A percentile compares a stretch with the other conserved stretches of the same genome.
Evolutionary conservation across 2,329 filamentous ascomycete genomes (phyloP).

Genomic region (Fusarium sp.): DNA sequence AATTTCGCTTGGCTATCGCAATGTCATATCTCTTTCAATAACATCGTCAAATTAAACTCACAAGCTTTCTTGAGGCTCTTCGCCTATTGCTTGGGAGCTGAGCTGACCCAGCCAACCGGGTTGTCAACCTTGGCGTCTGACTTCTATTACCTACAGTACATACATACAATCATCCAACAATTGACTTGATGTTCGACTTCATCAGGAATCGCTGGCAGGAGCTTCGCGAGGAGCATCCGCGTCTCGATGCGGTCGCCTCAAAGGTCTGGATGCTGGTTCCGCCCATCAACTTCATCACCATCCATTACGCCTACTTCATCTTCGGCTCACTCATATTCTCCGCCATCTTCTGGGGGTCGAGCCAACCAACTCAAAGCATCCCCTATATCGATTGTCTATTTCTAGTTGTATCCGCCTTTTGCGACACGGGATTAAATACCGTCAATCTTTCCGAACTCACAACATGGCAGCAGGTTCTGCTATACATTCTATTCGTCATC

Average conservation of each 20-base stretch:
- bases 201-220: constrained; percentile 38
- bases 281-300: constrained; percentile 68
- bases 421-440: constrained; percentile 74
- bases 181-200: constrained; percentile 33
- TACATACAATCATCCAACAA: neutral
- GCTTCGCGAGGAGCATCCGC: constrained; percentile 37
- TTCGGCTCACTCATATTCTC: constrained; percentile 64
- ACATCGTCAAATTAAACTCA: neutral
- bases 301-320: constrained; percentile 77
- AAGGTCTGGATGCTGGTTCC: constrained; percentile 45
- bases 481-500: constrained; percentile 73
- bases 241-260: constrained; percentile 13
- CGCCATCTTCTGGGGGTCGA: constrained; percentile 70
- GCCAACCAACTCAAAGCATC: constrained; percentile 62
- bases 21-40: constrained; percentile 37
- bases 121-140: constrained; percentile 23
- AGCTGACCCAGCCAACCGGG: constrained; percentile 20
- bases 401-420: constrained; percentile 73
- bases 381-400: constrained; percentile 74
- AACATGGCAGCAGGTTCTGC: constrained; percentile 73
- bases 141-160: neutral
- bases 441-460: constrained; percentile 72
- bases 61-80: constrained; percentile 15
- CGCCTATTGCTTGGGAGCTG: constrained; percentile 17
- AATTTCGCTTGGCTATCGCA: neutral